phyloP scores from a whole-genome alignment of 208 protist species.

The Trichomonas vaginalis region DNA sequence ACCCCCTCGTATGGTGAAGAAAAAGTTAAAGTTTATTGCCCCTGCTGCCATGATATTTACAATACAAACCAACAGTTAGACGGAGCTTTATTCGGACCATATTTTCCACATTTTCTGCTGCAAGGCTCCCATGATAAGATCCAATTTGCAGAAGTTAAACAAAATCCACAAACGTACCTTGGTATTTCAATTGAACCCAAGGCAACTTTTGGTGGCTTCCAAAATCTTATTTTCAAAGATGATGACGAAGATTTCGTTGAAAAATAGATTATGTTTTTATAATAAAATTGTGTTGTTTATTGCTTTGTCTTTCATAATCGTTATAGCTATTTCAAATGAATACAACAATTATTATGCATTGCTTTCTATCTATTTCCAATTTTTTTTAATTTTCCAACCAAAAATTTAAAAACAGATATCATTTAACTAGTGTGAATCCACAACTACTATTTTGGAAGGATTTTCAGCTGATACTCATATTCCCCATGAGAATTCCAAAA shows the following conservation, averaged over 20 bases:
- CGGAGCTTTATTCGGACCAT: neutral
- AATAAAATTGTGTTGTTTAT: too few relatives aligned
- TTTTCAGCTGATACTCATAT: too few relatives aligned
- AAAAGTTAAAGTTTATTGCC: neutral
- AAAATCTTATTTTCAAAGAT: neutral
- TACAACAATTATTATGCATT: too few relatives aligned
- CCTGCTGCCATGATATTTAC: neutral
- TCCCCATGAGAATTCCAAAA: too few relatives aligned
- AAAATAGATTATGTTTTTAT: neutral
- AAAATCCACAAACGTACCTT: neutral
- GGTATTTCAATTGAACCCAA: neutral
- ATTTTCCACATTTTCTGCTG: neutral
- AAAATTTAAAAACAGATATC: too few relatives aligned
- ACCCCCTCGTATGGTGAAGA: neutral
- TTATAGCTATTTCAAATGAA: too few relatives aligned
- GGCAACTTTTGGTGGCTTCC: neutral
- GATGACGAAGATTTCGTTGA: neutral
- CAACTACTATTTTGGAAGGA: too few relatives aligned
- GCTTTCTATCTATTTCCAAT: too few relatives aligned
- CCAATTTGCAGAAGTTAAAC: neutral
- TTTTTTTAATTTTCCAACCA: too few relatives aligned
- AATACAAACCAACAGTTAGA: neutral
- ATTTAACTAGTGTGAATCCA: too few relatives aligned
- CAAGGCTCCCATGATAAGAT: neutral
- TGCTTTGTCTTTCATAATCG: too few relatives aligned